Evolutionary conservation across 768 basidiomycete species (phyloP).

Genomic region (Phlebiopsis gigantea): DNA sequence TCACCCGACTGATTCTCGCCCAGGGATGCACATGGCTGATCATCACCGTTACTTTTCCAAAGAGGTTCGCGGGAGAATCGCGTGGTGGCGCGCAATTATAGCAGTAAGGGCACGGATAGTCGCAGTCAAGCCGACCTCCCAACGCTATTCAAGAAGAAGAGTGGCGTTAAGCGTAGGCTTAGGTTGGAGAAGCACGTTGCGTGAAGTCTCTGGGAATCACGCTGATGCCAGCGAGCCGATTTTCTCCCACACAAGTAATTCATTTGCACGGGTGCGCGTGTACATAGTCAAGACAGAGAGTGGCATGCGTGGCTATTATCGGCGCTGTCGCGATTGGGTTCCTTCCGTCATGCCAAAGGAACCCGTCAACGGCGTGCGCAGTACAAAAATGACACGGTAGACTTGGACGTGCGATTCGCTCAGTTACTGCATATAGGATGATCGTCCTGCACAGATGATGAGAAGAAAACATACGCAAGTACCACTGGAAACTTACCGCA

Average conservation of each 20-base stretch:
- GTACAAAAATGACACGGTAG: not conserved
- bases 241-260: not conserved
- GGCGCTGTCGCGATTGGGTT: not conserved
- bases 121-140: not conserved
- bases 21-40: not conserved
- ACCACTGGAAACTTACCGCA: constrained; percentile 16
- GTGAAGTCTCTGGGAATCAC: not conserved
- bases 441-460: not conserved
- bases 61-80: constrained; percentile 1
- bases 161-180: not conserved
- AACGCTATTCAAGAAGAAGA: not conserved
- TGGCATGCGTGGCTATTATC: not conserved
- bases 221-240: not conserved
- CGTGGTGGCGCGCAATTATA: not conserved
- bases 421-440: not conserved
- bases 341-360: not conserved
- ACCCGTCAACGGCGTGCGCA: not conserved
- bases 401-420: not conserved
- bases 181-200: not conserved
- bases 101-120: not conserved
- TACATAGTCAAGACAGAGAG: not conserved
- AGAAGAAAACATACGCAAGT: not conserved
- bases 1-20: not conserved
- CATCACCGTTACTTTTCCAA: not conserved
- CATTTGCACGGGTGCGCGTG: not conserved